These are phyloP conservation scores for Talaromyces adpressus DNA, from an alignment of 495 filamentous ascomycete genomes.

Conservation along the genomic window DNA sequence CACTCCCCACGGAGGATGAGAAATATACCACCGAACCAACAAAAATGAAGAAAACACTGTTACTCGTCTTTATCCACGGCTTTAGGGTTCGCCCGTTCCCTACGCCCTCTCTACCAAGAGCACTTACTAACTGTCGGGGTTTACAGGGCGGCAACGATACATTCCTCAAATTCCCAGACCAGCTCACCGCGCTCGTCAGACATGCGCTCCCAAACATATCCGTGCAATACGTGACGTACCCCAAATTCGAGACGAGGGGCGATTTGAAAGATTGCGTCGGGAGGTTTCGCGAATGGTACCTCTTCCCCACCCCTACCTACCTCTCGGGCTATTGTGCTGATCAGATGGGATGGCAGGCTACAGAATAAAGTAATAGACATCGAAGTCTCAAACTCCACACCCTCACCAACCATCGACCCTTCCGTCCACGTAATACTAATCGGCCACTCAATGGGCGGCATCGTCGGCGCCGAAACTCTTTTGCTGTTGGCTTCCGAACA, in stretches of 20 bases:
- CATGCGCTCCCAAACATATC: slow-evolving; percentile 66
- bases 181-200: slow-evolving; percentile 63
- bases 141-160: slow-evolving; percentile 79
- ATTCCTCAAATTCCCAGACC: slow-evolving; percentile 69
- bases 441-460: slow-evolving; percentile 95
- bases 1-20: slow-evolving; percentile 3
- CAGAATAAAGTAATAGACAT: slow-evolving; percentile 89
- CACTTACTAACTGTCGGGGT: no score
- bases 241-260: slow-evolving; percentile 86
- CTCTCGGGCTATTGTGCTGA: background rate
- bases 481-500: slow-evolving; percentile 62
- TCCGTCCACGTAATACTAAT: slow-evolving; percentile 77
- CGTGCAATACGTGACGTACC: slow-evolving; percentile 69
- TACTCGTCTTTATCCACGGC: slow-evolving; percentile 92
- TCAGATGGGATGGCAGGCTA: slow-evolving; percentile 52
- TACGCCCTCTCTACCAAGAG: background rate
- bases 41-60: slow-evolving; percentile 76
- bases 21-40: background rate
- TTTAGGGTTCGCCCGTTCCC: slow-evolving; percentile 66
- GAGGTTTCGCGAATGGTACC: slow-evolving; percentile 78
- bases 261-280: slow-evolving; percentile 75
- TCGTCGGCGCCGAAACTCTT: slow-evolving; percentile 84
- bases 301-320: background rate
- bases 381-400: slow-evolving; percentile 75
- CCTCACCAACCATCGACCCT: slow-evolving; percentile 83